phyloP scores from a whole-genome alignment of 2,329 filamentous ascomycete species.

The Trichoderma harzianum region DNA sequence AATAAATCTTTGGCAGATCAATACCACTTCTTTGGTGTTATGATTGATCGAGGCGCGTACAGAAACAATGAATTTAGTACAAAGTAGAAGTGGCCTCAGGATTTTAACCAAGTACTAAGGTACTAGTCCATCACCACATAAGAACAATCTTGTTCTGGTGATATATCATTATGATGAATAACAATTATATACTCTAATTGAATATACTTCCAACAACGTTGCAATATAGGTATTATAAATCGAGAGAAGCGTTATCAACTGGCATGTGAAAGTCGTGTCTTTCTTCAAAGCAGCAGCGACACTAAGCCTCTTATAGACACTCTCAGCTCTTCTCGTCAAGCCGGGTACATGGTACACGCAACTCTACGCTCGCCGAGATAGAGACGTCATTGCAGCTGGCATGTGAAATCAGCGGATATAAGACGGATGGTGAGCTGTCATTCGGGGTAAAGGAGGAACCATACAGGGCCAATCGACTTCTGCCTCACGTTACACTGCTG shows the following conservation, averaged over 20 bases:
- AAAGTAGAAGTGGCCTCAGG: not conserved
- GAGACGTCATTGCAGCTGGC: slow-evolving; percentile 35
- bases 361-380: slow-evolving; percentile 19
- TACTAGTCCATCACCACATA: not conserved
- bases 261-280: not conserved
- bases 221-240: not conserved
- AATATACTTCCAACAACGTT: not conserved
- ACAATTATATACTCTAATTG: not conserved
- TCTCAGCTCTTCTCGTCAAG: not conserved
- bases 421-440: not conserved
- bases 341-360: not conserved
- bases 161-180: not conserved
- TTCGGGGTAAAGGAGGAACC: not conserved
- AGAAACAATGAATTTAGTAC: not conserved
- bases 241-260: not conserved
- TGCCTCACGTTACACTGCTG: not conserved
- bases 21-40: not conserved
- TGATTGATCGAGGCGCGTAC: not conserved
- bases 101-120: not conserved
- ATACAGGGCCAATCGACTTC: not conserved
- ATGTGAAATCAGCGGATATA: slow-evolving; percentile 19
- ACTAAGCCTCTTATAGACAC: not conserved
- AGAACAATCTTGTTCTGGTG: too few species aligned
- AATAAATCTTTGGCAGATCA: not conserved
- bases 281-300: not conserved